A percentile compares a stretch with the other conserved stretches of the same genome.
phyloP scores from a whole-genome alignment of 2,329 filamentous ascomycete genomes.

The Keithomyces neogunnii region DNA sequence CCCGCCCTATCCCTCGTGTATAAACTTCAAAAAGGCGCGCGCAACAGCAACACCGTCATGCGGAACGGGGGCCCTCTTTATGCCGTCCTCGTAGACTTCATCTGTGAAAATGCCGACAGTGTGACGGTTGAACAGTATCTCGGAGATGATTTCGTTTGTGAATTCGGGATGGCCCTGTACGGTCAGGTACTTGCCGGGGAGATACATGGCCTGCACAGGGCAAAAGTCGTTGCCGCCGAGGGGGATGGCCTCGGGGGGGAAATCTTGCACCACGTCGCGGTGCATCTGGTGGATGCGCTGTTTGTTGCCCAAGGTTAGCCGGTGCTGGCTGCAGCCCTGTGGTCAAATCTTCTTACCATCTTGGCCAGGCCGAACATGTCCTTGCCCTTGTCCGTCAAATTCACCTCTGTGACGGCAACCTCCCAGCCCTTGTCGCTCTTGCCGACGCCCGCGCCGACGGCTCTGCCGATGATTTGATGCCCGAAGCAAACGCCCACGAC shows the following conservation, averaged over 20 bases:
- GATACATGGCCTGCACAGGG: slow-evolving; percentile 34
- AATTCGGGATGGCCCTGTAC: slow-evolving; percentile 43
- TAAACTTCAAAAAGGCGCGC: slow-evolving; percentile 66
- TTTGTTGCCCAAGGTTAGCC: no score
- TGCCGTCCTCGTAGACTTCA: slow-evolving; percentile 58
- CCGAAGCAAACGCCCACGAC: slow-evolving; percentile 43
- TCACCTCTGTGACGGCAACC: slow-evolving; percentile 32
- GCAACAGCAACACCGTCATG: slow-evolving; percentile 78
- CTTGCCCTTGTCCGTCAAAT: slow-evolving; percentile 30
- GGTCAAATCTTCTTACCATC: slow-evolving; percentile 15
- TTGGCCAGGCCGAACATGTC: slow-evolving; percentile 28
- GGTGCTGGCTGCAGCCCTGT: no score
- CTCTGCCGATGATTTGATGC: slow-evolving; percentile 38
- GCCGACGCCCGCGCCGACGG: slow-evolving; percentile 28
- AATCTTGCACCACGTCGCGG: slow-evolving; percentile 32
- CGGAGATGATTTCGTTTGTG: slow-evolving; percentile 28
- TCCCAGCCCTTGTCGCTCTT: slow-evolving; percentile 35
- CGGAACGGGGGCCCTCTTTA: slow-evolving; percentile 52
- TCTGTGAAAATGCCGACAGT: slow-evolving; percentile 61
- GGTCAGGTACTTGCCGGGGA: slow-evolving; percentile 27
- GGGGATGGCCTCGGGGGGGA: slow-evolving; percentile 29
- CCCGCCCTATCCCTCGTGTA: slow-evolving; percentile 43
- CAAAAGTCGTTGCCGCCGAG: slow-evolving; percentile 33
- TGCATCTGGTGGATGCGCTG: slow-evolving; percentile 39
- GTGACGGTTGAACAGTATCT: slow-evolving; percentile 43